Evolutionary conservation across 2,329 filamentous ascomycete genomes (phyloP), one percentile per base, ranked within the genome.

Genomic region (Macrophomina tecta): DNA sequence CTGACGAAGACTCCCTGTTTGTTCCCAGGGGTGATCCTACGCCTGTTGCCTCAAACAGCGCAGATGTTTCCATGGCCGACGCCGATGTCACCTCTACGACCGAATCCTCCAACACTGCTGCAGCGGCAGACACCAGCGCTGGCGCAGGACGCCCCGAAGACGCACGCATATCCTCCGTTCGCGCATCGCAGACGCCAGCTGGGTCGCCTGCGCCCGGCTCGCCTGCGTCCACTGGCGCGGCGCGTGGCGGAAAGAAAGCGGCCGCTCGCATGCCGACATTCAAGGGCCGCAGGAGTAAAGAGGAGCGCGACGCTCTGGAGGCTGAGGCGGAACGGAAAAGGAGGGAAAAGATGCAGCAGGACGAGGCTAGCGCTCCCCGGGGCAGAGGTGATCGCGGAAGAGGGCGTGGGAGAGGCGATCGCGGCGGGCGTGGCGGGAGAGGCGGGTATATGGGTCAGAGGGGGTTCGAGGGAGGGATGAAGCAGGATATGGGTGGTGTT

Each of bases 231-330:
- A 74, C 73, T 3, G 74, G 75, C 23, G 73, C 74, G 18, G 70
- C 69, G 5, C 68, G 71, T 64, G 73, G 75, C 32, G 69, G 60
- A 5, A 78, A 76, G 65, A 73, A 73, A 60, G 70, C 72, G n/a
- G 32, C 52, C 16, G 65, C 69, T 36, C 69, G 72, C 7, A 75
- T 77, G 61, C 82, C 82, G 4, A 79, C 78, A 45, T 82, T 81
- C 66, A 79, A 76, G 16, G 80, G 79, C 12, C 76, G 82, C 63
- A 73, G 82, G 64, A 83, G 79, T 68, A 81, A 82, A 68, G 77
- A 79, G 49, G 78, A 80, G 53, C 75, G 81, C 66, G 80, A 79
- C 36, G 80, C 81, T 58, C 73, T 79, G 30, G 79, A 79, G 66
- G 77, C 79, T 45, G 77, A 77, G 52, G 76, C 76, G 45, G 71